Percentiles rank a stretch among this genome's conserved stretches.
These are phyloP conservation scores for Lumnitzera racemosa DNA, from an alignment of 345 rosid species.

Conservation along the genomic window DNA sequence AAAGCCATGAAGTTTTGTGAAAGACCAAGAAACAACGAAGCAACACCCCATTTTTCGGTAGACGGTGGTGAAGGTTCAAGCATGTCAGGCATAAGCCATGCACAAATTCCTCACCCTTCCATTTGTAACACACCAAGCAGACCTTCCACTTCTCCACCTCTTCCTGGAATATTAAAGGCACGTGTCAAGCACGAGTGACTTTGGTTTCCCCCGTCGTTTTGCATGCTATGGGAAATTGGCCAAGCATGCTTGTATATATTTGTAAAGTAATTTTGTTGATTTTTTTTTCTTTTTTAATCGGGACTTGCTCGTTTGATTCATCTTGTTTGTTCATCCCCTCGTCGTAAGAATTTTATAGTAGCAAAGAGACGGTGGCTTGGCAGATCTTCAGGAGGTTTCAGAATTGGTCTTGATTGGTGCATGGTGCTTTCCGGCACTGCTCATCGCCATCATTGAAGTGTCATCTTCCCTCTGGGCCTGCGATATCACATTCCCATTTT, in stretches of 20 bases:
- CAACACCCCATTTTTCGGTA: slow-evolving; percentile 18
- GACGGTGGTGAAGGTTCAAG: slow-evolving; percentile 56
- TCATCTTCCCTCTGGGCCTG: slow-evolving; percentile 4
- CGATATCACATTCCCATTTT: neutral
- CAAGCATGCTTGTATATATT: slow-evolving; percentile 43
- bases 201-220: slow-evolving; percentile 8
- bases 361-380: slow-evolving; percentile 4
- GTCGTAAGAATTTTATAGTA: neutral
- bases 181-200: slow-evolving; percentile 72
- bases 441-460: slow-evolving; percentile 23
- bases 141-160: slow-evolving; percentile 52
- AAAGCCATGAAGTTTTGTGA: slow-evolving; percentile 88
- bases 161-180: slow-evolving; percentile 58
- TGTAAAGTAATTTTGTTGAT: slow-evolving; percentile 35
- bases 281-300: neutral
- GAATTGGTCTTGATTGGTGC: slow-evolving; percentile 10
- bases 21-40: slow-evolving; percentile 39
- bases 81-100: slow-evolving; percentile 36
- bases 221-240: neutral
- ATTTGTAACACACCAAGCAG: slow-evolving; percentile 29
- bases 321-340: neutral
- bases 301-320: slow-evolving; percentile 6
- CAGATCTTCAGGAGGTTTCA: slow-evolving; percentile 4
- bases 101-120: slow-evolving; percentile 33
- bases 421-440: slow-evolving; percentile 14